Evolutionary conservation across 768 basidiomycete species (phyloP), one percentile per base, ranked within the genome.

Genomic region (Xerocomus spinulosus): DNA sequence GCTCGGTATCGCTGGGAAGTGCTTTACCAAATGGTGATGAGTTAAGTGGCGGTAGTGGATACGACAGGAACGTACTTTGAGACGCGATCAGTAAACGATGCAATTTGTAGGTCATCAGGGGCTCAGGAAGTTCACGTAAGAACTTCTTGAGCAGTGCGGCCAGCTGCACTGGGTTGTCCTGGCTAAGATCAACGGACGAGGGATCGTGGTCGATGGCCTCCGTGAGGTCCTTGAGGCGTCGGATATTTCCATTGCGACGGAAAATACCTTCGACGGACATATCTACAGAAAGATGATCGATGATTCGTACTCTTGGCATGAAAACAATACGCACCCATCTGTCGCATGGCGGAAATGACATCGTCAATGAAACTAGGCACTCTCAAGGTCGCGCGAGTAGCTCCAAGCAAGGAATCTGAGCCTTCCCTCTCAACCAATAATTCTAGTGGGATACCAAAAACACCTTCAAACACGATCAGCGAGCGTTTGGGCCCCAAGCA

Each of bases 241-340:
- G 80, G 61, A 98, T 98, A 64, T 98, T 98, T 44, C 96, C 96
- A 60, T 94, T 96, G 73, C 94, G 93, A 46, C 96, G 81, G 78
- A 99, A 99, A 55, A 99, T 95, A 49, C 96, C 96, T 70, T 98
- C 96, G 33, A 99, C 78, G 9, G 96, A 98, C 91, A 99, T 93
- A 71, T 99, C 96, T 98, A 55, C 28, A 43, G 43, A 29, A 38
- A 26, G 26, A 46, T 12, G 21, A 25, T 62, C 34, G 35, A 36
- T 45, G 21, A 46, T 32, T 15, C 15, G 36, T 21, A 24, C 9
- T 40, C 36, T 24, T 42, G 24, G 44, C 28, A 29, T 39, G 35
- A 52, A 18, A 50, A 44, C 24, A 17, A 30, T 29, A 46, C 86
- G 54, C 48, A 96, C 95, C 95, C 96, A 98, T 98, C 67, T 97